Conservation (phyloP, 768 basidiomycete genomes). For the Kwoniella dejecticola region DNA sequence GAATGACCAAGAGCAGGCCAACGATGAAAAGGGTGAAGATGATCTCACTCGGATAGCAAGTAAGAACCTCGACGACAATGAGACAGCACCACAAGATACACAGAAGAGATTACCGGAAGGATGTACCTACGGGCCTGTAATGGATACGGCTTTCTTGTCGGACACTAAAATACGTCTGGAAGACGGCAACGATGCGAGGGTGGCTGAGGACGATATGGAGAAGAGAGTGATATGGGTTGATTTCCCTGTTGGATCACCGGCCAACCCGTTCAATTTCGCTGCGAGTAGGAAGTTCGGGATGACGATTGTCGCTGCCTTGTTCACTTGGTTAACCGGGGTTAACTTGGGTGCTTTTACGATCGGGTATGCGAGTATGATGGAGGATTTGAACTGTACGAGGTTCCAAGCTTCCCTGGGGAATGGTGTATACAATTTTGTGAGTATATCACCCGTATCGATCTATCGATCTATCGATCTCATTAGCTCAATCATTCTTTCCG, state of each 20-base stretch:
- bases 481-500: background rate
- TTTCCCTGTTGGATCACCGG: slow-evolving; percentile 34
- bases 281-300: slow-evolving; percentile 34
- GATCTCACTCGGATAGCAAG: no score
- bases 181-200: background rate
- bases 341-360: slow-evolving; percentile 38
- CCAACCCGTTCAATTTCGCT: slow-evolving; percentile 41
- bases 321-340: slow-evolving; percentile 33
- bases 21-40: no score
- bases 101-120: slow-evolving; percentile 5
- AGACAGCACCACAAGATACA: no score
- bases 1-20: no score
- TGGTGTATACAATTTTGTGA: slow-evolving; percentile 31
- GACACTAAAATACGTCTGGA: background rate
- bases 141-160: background rate
- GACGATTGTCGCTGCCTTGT: slow-evolving; percentile 39
- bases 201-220: no score
- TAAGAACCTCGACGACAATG: no score
- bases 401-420: slow-evolving; percentile 39
- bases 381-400: slow-evolving; percentile 33
- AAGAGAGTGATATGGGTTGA: slow-evolving; percentile 39
- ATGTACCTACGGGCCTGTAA: slow-evolving; percentile 9
- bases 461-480: background rate
- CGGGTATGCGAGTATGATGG: slow-evolving; percentile 32
- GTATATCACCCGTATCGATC: slow-evolving; percentile 1